A percentile compares a stretch with the other conserved stretches of the same genome.
Conservation (phyloP, 164 flowering plant species). For the Tetrastigma voinierianum region DNA sequence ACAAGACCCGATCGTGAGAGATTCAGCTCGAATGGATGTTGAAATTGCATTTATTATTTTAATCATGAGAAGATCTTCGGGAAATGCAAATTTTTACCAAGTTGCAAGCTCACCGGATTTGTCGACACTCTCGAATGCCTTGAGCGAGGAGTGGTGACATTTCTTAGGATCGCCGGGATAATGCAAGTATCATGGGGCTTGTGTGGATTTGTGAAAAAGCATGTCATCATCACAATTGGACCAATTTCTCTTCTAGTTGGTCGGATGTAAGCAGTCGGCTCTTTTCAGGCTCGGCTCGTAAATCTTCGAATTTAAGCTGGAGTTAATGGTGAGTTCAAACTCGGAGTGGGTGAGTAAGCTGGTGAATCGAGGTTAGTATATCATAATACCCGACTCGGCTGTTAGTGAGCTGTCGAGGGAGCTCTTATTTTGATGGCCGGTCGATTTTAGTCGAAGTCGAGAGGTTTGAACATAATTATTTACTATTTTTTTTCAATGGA, state of each 20-base stretch:
- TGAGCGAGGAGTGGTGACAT: constrained; percentile 66
- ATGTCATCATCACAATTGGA: constrained; percentile 28
- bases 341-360: too few relatives aligned
- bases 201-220: constrained; percentile 83
- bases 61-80: neutral
- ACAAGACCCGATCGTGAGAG: neutral
- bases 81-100: constrained; percentile 39
- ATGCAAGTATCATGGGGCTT: constrained; percentile 86
- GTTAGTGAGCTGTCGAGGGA: too few relatives aligned
- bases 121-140: constrained; percentile 76
- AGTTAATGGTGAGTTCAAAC: too few relatives aligned
- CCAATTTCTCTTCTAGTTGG: neutral
- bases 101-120: constrained; percentile 76
- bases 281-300: too few relatives aligned
- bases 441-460: too few relatives aligned
- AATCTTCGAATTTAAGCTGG: too few relatives aligned
- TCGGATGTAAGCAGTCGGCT: too few relatives aligned
- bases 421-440: too few relatives aligned
- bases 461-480: too few relatives aligned
- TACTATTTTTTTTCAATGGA: too few relatives aligned
- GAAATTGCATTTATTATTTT: neutral
- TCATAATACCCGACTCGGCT: too few relatives aligned
- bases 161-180: constrained; percentile 91
- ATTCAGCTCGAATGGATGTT: neutral
- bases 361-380: too few relatives aligned